Evolutionary conservation across 2,329 filamentous ascomycete species (phyloP), one percentile per base, ranked within the genome.

Genomic region (Penicillium brasilianum): DNA sequence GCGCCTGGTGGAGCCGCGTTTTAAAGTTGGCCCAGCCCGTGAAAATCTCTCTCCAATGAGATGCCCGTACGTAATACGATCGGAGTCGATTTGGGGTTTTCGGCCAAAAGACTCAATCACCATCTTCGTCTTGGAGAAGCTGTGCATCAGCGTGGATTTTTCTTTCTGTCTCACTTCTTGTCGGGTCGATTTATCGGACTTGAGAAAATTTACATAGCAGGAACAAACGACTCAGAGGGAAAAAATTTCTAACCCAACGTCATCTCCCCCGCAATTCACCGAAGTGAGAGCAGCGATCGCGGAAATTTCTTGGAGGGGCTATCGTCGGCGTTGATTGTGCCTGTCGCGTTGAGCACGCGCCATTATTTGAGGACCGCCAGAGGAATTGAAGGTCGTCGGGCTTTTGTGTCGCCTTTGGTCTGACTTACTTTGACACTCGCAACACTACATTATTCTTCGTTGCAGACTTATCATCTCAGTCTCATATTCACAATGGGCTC

Each of bases 61-160:
- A 56, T 51, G 18, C 14, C 50, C 54, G 63, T 66, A 66, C 64
- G 64, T 66, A 65, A 66, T 61, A 50, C 55, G 52, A 57, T 63
- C 57, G 62, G 65, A 49, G 61, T 59, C 55, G 43, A 44, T 18
- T 65, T 66, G 63, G 65, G 44, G 65, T 65, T 39, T 46, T 65
- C 65, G 62, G 65, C 58, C 60, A 61, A 65, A 61, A 39, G 60
- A 65, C 22, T 62, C 65, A 67, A 63, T 63, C 63, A 62, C 48
- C 50, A 56, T 52, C 46, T 55, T 36, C 55, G 9, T 36, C 14
- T 44, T 56, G 53, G 53, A 56, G 53, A 46, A 46, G 18, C 41
- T 16, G 20, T 44, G 14, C 13, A 25, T 62, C 10, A 44, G 36
- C 18, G 56, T 44, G 32, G 25, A 51, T 49, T 51, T 20, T 36